phyloP scores from a whole-genome alignment of 2,329 filamentous ascomycete species.

The Aspergillus udagawae region DNA sequence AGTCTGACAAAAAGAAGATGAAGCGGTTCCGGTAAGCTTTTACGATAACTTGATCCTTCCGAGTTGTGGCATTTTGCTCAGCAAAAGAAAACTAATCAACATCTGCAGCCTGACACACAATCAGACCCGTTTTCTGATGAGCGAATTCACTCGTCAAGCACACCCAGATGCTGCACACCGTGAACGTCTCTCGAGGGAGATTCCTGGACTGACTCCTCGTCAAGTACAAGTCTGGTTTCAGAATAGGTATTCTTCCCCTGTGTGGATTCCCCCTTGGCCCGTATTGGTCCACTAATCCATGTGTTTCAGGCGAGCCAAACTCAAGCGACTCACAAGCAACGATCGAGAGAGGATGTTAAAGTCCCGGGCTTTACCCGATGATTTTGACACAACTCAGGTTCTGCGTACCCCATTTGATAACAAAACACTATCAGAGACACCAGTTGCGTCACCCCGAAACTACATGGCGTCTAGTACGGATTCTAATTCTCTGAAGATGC shows the following conservation, averaged over 20 bases:
- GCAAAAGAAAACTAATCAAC: conserved; percentile 1
- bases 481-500: conserved; percentile 23
- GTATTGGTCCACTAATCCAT: conserved; percentile 6
- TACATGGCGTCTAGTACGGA: conserved; percentile 40
- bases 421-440: conserved; percentile 43
- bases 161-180: conserved; percentile 90
- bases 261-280: background rate
- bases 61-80: background rate
- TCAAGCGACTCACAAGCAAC: conserved; percentile 58
- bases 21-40: conserved; percentile 39
- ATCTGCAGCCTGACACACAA: conserved; percentile 76
- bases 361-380: conserved; percentile 56
- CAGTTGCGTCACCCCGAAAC: conserved; percentile 45
- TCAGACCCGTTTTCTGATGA: conserved; percentile 96
- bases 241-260: conserved; percentile 65
- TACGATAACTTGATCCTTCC: background rate
- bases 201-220: conserved; percentile 82
- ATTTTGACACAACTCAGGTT: conserved; percentile 58
- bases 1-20: conserved; percentile 40
- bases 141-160: conserved; percentile 90
- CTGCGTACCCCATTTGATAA: conserved; percentile 52
- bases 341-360: conserved; percentile 60
- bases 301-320: conserved; percentile 52
- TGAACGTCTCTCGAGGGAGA: conserved; percentile 81
- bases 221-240: conserved; percentile 99